Base-by-base conservation (phyloP, 139 green algal species). In the Spirogloea muscicola region DNA sequence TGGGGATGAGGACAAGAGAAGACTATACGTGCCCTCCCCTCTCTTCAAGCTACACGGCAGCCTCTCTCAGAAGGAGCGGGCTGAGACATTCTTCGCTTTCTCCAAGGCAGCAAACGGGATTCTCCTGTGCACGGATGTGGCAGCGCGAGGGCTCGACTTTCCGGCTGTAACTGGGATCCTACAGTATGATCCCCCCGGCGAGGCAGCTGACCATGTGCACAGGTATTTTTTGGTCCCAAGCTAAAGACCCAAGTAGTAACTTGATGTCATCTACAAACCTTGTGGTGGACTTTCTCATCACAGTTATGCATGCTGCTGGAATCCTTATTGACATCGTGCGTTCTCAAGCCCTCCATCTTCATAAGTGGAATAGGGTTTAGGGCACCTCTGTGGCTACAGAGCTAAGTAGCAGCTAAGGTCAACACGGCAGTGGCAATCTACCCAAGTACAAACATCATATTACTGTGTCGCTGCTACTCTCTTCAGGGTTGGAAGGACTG, bases 21-120 rank as follows among this genome's bases (percentile, higher is more conserved):
- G 18, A 62, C 9, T 64, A n/a, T 75, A 65, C 18, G 18, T 82
- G 3, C 61, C 60, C 3, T 27, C 18, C 41, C 55, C 82, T 0
- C 36, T 96, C 46, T 85, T 92, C 41, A 94, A 91, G 84, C 87
- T 98, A 64, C 93, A 98, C 76, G 93, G 93, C 9, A 94, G 94
- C 76, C 88, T 98, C 84, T 38, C 68, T 10, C 92, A 96, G 81
- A 71, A 66, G 3, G 85, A 96, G 72, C 87, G 94, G 25, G 91
- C 87, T 2, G 76, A 74, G 40, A 72, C 87, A 0, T 92, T 96
- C 74, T 57, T 92, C 7, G 79, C 60, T 1, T 98, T 96, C 58
- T 74, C 74, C 0, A 65, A 85, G 60, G 81, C 76, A 10, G 34
- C 51, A n/a, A 42, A 27, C 18, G 91, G 87, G 2, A 86, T 94